phyloP scores from a whole-genome alignment of 148 eudicot genomes.

The Rhododendron ovatum region DNA sequence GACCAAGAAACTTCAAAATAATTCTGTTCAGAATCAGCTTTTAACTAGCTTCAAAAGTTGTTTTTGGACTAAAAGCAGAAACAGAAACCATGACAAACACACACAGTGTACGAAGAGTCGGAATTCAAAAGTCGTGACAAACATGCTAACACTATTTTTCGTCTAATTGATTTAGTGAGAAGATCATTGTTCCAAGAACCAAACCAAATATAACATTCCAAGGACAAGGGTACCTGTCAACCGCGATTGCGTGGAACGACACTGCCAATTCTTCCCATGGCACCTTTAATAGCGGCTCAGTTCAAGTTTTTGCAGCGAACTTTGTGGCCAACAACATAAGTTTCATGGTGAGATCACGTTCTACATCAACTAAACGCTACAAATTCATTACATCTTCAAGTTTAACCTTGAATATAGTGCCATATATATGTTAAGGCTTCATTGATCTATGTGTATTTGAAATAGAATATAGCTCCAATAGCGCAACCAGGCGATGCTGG shows the following conservation, averaged over 20 bases:
- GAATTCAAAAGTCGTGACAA: not conserved
- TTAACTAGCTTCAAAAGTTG: not conserved
- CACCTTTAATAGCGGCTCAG: constrained; percentile 72
- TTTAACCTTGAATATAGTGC: not conserved
- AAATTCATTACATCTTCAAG: not conserved
- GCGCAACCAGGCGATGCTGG: constrained; percentile 74
- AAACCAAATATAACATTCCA: constrained; percentile 88
- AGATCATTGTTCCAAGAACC: constrained; percentile 57
- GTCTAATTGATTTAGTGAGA: constrained; percentile 42
- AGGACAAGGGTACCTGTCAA: constrained; percentile 84
- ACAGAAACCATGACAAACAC: not conserved
- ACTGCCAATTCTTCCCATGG: constrained; percentile 84
- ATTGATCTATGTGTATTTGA: not conserved
- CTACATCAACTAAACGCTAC: not conserved
- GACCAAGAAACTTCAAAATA: not conserved
- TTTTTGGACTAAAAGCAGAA: not conserved
- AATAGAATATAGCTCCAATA: constrained; percentile 83
- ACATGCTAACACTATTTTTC: not conserved
- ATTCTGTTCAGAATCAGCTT: not conserved
- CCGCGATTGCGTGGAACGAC: constrained; percentile 88
- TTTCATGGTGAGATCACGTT: constrained; percentile 57
- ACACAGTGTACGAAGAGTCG: not conserved
- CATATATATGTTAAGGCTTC: not conserved
- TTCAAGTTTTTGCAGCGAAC: constrained; percentile 79
- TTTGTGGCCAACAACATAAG: constrained; percentile 91